These are phyloP conservation scores for Fusarium hainanense DNA, from an alignment of 2,329 filamentous ascomycete species.

Conservation along the genomic window DNA sequence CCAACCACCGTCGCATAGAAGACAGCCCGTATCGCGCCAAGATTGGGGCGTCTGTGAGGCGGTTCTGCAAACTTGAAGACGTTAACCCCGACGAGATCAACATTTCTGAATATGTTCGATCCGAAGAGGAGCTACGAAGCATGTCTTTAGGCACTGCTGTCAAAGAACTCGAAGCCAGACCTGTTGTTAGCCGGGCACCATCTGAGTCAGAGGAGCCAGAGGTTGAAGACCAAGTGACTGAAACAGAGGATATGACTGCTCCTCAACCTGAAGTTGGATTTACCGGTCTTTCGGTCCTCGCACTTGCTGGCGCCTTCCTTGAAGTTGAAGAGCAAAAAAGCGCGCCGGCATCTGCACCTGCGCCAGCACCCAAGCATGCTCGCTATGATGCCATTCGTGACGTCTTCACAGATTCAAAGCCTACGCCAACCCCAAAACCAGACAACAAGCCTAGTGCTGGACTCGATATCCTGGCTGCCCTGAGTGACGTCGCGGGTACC, in stretches of 20 bases:
- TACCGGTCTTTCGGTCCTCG: slow-evolving; percentile 47
- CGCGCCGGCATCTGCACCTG: slow-evolving; percentile 33
- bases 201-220: slow-evolving; percentile 46
- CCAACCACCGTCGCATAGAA: slow-evolving; percentile 50
- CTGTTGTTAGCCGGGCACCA: slow-evolving; percentile 43
- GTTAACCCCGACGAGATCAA: slow-evolving; percentile 51
- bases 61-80: slow-evolving; percentile 53
- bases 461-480: slow-evolving; percentile 51
- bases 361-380: slow-evolving; percentile 45
- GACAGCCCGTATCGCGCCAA: slow-evolving; percentile 51
- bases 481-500: slow-evolving; percentile 50
- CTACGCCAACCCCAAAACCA: slow-evolving; percentile 43
- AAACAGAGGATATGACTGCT: slow-evolving; percentile 37
- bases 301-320: slow-evolving; percentile 49
- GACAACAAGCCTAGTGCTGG: slow-evolving; percentile 41
- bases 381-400: slow-evolving; percentile 56
- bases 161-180: slow-evolving; percentile 49
- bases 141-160: slow-evolving; percentile 52
- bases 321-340: slow-evolving; percentile 46
- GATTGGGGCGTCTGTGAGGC: slow-evolving; percentile 50
- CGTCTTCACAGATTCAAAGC: slow-evolving; percentile 54
- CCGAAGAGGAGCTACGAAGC: slow-evolving; percentile 50
- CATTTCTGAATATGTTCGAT: slow-evolving; percentile 49
- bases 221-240: slow-evolving; percentile 39
- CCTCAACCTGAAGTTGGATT: slow-evolving; percentile 44